Conservation (phyloP, 768 basidiomycete genomes). For the Russula vinacea region DNA sequence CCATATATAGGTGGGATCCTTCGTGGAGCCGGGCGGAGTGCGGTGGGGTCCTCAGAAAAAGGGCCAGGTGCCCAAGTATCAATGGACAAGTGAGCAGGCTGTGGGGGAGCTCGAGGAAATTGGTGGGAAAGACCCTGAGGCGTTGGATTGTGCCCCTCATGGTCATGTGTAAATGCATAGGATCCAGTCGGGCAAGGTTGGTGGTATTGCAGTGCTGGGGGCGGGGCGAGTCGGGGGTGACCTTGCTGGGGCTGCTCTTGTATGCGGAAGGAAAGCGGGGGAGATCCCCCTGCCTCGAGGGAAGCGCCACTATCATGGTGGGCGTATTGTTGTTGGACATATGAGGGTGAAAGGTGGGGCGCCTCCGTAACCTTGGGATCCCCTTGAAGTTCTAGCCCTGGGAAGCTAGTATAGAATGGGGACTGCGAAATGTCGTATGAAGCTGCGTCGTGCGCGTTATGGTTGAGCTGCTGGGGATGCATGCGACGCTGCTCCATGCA, state of each 20-base stretch:
- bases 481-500: slow-evolving; percentile 17
- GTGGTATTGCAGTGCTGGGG: slow-evolving; percentile 12
- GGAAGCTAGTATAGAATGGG: slow-evolving; percentile 7
- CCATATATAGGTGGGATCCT: not conserved
- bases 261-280: not conserved
- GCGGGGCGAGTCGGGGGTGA: not conserved
- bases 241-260: slow-evolving; percentile 4
- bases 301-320: slow-evolving; percentile 8
- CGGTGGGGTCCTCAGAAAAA: not conserved
- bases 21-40: not conserved
- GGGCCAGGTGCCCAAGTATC: not conserved
- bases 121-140: slow-evolving; percentile 5
- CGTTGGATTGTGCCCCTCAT: not conserved
- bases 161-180: slow-evolving; percentile 11
- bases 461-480: slow-evolving; percentile 12
- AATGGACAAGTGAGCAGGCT: not conserved
- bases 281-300: slow-evolving; percentile 5
- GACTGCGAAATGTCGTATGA: slow-evolving; percentile 15
- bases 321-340: slow-evolving; percentile 7
- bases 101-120: not conserved
- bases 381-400: slow-evolving; percentile 3
- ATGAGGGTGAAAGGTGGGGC: slow-evolving; percentile 2
- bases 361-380: slow-evolving; percentile 11
- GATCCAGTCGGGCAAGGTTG: slow-evolving; percentile 12
- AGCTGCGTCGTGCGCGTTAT: not conserved